A percentile compares a stretch with the other conserved stretches of the same genome.
Conservation (phyloP, 2,329 filamentous ascomycete species). For the Colletotrichum acutatum region DNA sequence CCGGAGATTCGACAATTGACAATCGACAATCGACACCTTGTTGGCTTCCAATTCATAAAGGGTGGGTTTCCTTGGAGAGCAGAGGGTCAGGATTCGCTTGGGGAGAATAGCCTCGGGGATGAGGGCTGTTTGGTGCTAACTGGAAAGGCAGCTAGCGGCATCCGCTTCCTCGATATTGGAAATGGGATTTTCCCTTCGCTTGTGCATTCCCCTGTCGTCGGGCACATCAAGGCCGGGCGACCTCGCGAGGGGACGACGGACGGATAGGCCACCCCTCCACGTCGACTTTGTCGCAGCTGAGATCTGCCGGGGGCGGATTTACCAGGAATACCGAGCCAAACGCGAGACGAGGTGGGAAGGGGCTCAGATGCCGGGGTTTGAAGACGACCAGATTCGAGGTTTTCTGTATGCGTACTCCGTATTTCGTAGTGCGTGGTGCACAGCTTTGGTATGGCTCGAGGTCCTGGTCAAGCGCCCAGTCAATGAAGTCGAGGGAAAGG, state of each 20-base stretch:
- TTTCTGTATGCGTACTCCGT: background rate
- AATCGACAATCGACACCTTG: background rate
- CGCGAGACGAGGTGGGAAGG: slow-evolving; percentile 11
- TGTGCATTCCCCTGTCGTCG: slow-evolving; percentile 16
- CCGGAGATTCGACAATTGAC: background rate
- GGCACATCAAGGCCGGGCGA: slow-evolving; percentile 16
- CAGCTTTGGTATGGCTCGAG: background rate
- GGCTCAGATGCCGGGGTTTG: background rate
- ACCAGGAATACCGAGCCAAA: slow-evolving; percentile 33
- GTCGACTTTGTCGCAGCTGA: slow-evolving; percentile 22
- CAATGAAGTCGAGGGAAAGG: background rate
- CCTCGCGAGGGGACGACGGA: background rate
- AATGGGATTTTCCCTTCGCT: slow-evolving; percentile 27
- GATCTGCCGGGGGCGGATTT: slow-evolving; percentile 34
- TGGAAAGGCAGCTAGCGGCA: slow-evolving; percentile 18
- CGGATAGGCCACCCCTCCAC: slow-evolving; percentile 22
- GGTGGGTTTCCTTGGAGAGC: slow-evolving; percentile 29
- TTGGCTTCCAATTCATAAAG: slow-evolving; percentile 10
- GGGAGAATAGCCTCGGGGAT: slow-evolving; percentile 4
- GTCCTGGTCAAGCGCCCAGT: background rate
- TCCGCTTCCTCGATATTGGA: slow-evolving; percentile 23
- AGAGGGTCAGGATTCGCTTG: slow-evolving; percentile 21
- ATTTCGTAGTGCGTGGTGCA: too few species aligned
- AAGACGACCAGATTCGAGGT: background rate
- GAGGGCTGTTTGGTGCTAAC: slow-evolving; percentile 16